These are phyloP conservation scores for Pyricularia pennisetigena DNA, from an alignment of 2,329 filamentous ascomycete genomes.

Conservation along the genomic window DNA sequence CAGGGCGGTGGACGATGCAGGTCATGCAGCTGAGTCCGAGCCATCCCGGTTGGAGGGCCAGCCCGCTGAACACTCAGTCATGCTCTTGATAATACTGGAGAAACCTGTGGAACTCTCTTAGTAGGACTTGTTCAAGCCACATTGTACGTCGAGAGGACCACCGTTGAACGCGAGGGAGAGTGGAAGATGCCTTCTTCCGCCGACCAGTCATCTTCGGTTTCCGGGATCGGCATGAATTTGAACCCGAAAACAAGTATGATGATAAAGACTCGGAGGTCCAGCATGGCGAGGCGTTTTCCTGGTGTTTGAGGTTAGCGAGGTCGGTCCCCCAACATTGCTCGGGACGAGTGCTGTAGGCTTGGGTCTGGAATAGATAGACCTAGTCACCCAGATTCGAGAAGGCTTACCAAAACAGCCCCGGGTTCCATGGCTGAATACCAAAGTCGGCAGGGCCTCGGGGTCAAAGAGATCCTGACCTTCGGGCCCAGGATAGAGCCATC, in stretches of 20 bases:
- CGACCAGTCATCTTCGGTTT: constrained; percentile 2
- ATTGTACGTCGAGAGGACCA: too few species aligned
- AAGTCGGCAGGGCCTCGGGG: constrained; percentile 19
- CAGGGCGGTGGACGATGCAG: too few species aligned
- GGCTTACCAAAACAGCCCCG: constrained; percentile 24
- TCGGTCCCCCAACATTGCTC: too few species aligned
- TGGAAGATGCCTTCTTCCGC: not conserved
- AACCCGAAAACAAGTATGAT: constrained; percentile 12
- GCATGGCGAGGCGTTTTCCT: constrained; percentile 13
- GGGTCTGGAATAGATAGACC: too few species aligned
- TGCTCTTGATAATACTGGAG: too few species aligned
- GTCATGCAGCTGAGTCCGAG: too few species aligned
- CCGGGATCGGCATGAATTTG: constrained; percentile 12
- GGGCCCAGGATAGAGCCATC: constrained; percentile 22
- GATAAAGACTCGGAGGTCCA: constrained; percentile 14
- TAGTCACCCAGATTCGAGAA: too few species aligned
- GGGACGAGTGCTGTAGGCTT: too few species aligned
- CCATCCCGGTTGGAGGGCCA: too few species aligned
- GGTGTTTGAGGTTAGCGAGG: not conserved
- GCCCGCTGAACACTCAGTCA: too few species aligned
- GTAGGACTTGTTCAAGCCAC: too few species aligned
- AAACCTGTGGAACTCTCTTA: too few species aligned
- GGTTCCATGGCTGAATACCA: constrained; percentile 24
- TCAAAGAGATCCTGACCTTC: constrained; percentile 21
- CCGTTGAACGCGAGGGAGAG: not conserved